Evolutionary conservation across 495 filamentous ascomycete species (phyloP).

Genomic region (Viridothelium virens): DNA sequence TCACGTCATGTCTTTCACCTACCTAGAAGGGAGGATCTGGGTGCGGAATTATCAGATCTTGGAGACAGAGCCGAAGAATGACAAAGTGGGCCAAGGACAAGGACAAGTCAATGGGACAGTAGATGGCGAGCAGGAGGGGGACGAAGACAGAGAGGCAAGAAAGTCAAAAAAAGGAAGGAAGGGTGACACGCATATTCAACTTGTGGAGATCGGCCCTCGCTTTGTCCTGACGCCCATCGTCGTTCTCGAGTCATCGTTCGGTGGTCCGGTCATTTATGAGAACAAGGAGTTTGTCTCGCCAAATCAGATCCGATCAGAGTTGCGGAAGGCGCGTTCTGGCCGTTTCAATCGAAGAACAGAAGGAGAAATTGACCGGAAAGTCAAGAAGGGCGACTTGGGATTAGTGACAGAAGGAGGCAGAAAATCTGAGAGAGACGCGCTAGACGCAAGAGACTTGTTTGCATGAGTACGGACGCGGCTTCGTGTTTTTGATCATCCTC

Average conservation of each 20-base stretch:
- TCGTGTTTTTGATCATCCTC: too few relatives aligned
- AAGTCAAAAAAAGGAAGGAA: slow-evolving; percentile 31
- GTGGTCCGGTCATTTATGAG: slow-evolving; percentile 95
- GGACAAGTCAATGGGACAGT: slow-evolving; percentile 15
- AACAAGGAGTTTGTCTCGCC: slow-evolving; percentile 97
- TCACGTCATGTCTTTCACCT: slow-evolving; percentile 85
- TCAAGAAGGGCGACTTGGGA: slow-evolving; percentile 68
- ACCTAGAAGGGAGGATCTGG: slow-evolving; percentile 95
- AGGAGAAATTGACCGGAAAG: slow-evolving; percentile 58
- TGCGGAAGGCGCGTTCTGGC: slow-evolving; percentile 64
- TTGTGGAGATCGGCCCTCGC: slow-evolving; percentile 91
- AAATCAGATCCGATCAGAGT: slow-evolving; percentile 81
- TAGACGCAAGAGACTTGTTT: slow-evolving; percentile 79
- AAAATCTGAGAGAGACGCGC: slow-evolving; percentile 50
- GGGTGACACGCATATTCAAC: slow-evolving; percentile 60
- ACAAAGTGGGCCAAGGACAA: slow-evolving; percentile 25
- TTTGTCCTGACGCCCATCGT: slow-evolving; percentile 95
- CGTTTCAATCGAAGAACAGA: slow-evolving; percentile 68
- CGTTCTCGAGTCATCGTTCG: slow-evolving; percentile 90
- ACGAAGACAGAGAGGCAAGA: slow-evolving; percentile 24
- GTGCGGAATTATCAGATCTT: slow-evolving; percentile 88
- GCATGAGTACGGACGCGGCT: slow-evolving; percentile 40
- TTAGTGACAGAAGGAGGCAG: slow-evolving; percentile 55
- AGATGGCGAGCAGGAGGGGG: slow-evolving; percentile 31
- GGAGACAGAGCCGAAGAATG: slow-evolving; percentile 61